Evolutionary conservation across 495 filamentous ascomycete species (phyloP), one percentile per base, ranked within the genome.

Genomic region (Extremus antarcticus): DNA sequence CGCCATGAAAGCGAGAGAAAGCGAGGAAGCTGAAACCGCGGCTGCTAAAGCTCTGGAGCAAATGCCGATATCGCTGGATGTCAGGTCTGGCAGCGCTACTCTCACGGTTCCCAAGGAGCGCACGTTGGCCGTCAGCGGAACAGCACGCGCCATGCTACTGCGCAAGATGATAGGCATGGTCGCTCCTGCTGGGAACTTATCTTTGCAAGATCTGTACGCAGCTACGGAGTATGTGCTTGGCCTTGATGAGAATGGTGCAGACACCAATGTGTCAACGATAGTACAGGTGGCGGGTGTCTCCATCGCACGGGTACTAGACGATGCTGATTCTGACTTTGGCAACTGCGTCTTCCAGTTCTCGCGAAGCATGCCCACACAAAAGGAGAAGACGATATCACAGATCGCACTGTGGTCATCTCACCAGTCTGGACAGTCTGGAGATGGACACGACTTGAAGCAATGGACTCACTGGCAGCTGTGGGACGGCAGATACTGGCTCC

Each of bases 401-500:
- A 4, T 35, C 13, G 13, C 29, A 35, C 29, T 35, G 7, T 35
- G 29, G 4, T 13, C 29, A 13, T 13, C 29, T 35, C 7, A 7
- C 13, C 29, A 35, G 29, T 13, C 29, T 35, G 29, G 4, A 7
- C 29, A 35, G 4, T 13, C 13, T 35, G 29, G 29, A 35, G 13
- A 35, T 35, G 29, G 13, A 35, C 7, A 35, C 7, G 7, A 35
- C 4, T 13, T 13, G 13, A 13, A 4, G 4, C 13, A 63, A 2
- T 67, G 69, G 71, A 65, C 60, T n/a, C 25, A 55, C 0, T 82
- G 76, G 76, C 59, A 59, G 2, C 71, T 92, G 0, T 95, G 81
- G 78, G 91, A 97, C 65, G 78, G 84, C 10, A 78, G 91, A 9
- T 95, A 78, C 71, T 97, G 91, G 91, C 70, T 94, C 35, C 77